Conservation (phyloP, 352 stramenopile genomes). For the Aphanomyces astaci region DNA sequence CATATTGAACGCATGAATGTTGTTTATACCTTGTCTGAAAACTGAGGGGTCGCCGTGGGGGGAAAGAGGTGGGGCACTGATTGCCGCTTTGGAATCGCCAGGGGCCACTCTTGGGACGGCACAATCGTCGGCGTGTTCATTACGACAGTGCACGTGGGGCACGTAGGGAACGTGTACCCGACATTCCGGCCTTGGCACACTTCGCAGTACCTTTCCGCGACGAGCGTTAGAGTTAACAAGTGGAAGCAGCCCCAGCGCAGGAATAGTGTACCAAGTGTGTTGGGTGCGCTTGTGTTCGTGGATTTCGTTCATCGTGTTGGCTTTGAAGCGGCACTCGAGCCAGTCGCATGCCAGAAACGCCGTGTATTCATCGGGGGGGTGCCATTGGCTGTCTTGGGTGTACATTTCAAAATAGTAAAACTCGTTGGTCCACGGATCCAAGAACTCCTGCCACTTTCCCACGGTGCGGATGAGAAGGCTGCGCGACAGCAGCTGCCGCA, state of each 20-base stretch:
- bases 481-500: slow-evolving; percentile 59
- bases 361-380: slow-evolving; percentile 48
- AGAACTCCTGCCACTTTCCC: slow-evolving; percentile 63
- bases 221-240: too few relatives aligned
- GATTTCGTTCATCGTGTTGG: slow-evolving; percentile 58
- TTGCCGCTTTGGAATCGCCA: not conserved
- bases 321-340: slow-evolving; percentile 45
- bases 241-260: not conserved
- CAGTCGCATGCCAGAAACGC: slow-evolving; percentile 61
- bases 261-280: slow-evolving; percentile 49
- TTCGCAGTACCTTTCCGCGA: slow-evolving; percentile 30
- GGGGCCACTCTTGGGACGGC: not conserved
- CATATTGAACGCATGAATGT: too few relatives aligned
- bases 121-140: slow-evolving; percentile 6
- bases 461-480: slow-evolving; percentile 55
- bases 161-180: slow-evolving; percentile 48
- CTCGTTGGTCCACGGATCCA: slow-evolving; percentile 76
- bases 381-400: slow-evolving; percentile 73
- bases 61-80: not conserved
- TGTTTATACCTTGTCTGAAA: not conserved
- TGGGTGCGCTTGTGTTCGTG: slow-evolving; percentile 58
- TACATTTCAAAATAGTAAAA: slow-evolving; percentile 82
- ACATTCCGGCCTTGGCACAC: slow-evolving; percentile 66
- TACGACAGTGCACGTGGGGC: slow-evolving; percentile 40
- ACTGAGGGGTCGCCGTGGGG: not conserved